Evolutionary conservation across 805 yeast genomes (phyloP).

Genomic region (Cyberlindnera xylosilytica): DNA sequence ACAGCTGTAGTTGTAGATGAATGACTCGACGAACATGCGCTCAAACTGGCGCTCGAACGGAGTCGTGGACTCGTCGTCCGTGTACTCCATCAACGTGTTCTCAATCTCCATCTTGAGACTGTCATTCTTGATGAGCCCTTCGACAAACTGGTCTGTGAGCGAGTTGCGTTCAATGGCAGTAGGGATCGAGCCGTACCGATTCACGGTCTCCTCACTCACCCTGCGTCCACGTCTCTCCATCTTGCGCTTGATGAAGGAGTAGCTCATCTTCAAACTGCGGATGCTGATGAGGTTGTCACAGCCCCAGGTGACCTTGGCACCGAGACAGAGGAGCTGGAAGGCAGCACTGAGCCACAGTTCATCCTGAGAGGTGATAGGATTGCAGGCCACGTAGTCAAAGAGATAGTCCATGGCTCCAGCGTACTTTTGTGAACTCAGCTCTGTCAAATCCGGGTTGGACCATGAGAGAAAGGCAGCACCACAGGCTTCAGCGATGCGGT

Average conservation of each 20-base stretch:
- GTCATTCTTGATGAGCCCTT: slow-evolving; percentile 21
- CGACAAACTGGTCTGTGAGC: slow-evolving; percentile 1
- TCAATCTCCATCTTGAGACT: slow-evolving; percentile 22
- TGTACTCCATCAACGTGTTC: slow-evolving; percentile 14
- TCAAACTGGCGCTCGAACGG: slow-evolving; percentile 20
- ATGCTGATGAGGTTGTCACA: slow-evolving; percentile 14
- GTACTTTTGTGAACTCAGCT: slow-evolving; percentile 26
- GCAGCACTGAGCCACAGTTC: slow-evolving; percentile 41
- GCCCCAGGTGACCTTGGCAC: slow-evolving; percentile 33
- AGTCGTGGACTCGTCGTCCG: neutral
- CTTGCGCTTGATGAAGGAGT: slow-evolving; percentile 33
- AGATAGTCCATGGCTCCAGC: slow-evolving; percentile 25
- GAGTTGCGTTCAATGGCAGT: neutral
- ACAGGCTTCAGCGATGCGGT: slow-evolving; percentile 36
- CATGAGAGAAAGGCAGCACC: slow-evolving; percentile 40
- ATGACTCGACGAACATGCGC: slow-evolving; percentile 42
- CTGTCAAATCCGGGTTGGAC: slow-evolving; percentile 28
- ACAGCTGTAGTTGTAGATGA: slow-evolving; percentile 40
- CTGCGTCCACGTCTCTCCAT: slow-evolving; percentile 10
- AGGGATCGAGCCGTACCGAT: neutral
- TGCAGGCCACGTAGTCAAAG: slow-evolving; percentile 2
- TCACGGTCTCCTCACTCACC: neutral
- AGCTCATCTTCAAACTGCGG: slow-evolving; percentile 33
- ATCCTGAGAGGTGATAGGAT: slow-evolving; percentile 5
- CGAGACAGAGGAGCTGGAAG: slow-evolving; percentile 36